A percentile compares a stretch with the other conserved stretches of the same genome.
These are phyloP conservation scores for Pyricularia pennisetigena DNA, from an alignment of 2,329 filamentous ascomycete genomes.

Conservation along the genomic window DNA sequence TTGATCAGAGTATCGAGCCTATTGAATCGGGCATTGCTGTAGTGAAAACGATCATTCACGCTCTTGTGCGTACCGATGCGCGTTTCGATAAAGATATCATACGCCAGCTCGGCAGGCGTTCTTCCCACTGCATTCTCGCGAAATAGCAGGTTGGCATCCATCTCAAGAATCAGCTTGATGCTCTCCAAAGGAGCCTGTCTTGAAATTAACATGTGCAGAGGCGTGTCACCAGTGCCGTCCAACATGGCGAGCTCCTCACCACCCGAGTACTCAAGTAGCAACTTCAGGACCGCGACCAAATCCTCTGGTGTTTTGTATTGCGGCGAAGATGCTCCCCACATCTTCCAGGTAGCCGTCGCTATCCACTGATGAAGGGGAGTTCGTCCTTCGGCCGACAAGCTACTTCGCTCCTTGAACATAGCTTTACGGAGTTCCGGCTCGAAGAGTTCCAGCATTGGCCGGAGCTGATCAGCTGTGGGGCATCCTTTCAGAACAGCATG, in stretches of 20 bases:
- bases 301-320: conserved; percentile 12
- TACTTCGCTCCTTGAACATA: conserved; percentile 50
- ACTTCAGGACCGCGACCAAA: conserved; percentile 29
- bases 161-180: conserved; percentile 37
- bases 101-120: conserved; percentile 60
- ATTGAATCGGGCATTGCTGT: background rate
- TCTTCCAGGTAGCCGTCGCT: background rate
- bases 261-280: conserved; percentile 43
- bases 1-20: background rate
- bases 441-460: conserved; percentile 45
- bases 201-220: conserved; percentile 46
- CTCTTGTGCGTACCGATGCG: conserved; percentile 20
- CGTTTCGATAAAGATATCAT: conserved; percentile 38
- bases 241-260: conserved; percentile 45
- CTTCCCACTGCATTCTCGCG: conserved; percentile 69
- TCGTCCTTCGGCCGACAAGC: conserved; percentile 33
- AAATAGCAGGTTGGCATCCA: conserved; percentile 48
- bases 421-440: conserved; percentile 44
- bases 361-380: conserved; percentile 41
- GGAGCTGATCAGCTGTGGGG: conserved; percentile 25
- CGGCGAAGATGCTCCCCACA: background rate
- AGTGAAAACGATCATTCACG: background rate
- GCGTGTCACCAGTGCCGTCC: conserved; percentile 55
- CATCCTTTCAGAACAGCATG: conserved; percentile 40
- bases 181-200: conserved; percentile 24